These are phyloP conservation scores for Ceratobasidium sp. DNA, from an alignment of 1,284 basidiomycete species.

Conservation along the genomic window DNA sequence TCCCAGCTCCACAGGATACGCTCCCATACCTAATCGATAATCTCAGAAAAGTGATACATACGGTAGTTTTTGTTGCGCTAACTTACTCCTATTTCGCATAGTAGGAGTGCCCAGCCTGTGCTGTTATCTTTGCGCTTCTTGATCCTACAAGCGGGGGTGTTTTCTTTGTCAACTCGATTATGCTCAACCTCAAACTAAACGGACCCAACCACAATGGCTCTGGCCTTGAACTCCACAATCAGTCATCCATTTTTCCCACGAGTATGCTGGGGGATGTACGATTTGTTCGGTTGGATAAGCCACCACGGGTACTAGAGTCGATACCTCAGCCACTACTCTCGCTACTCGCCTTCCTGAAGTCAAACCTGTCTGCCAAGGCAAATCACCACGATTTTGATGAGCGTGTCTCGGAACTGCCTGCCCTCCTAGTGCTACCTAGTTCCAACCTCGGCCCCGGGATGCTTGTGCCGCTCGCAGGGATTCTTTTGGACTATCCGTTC, in stretches of 20 bases:
- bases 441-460: constrained; percentile 3
- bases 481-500: constrained; percentile 25
- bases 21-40: constrained; percentile 23
- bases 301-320: background rate
- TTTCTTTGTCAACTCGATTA: constrained; percentile 15
- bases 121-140: constrained; percentile 17
- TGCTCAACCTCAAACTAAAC: constrained; percentile 3
- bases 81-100: constrained; percentile 8
- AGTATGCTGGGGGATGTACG: background rate
- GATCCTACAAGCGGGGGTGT: constrained; percentile 13
- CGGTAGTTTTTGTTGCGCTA: background rate
- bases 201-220: background rate
- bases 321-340: constrained; percentile 19
- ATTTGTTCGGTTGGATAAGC: constrained; percentile 1
- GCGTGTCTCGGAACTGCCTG: constrained; percentile 5
- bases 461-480: constrained; percentile 28
- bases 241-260: background rate
- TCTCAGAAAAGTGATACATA: constrained; percentile 34
- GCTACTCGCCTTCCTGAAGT: background rate
- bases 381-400: background rate
- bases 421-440: constrained; percentile 5
- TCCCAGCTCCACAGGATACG: constrained; percentile 26
- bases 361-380: background rate
- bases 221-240: background rate
- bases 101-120: constrained; percentile 26